Evolutionary conservation across 2,329 filamentous ascomycete species (phyloP).

Genomic region (Aulographum hederae): DNA sequence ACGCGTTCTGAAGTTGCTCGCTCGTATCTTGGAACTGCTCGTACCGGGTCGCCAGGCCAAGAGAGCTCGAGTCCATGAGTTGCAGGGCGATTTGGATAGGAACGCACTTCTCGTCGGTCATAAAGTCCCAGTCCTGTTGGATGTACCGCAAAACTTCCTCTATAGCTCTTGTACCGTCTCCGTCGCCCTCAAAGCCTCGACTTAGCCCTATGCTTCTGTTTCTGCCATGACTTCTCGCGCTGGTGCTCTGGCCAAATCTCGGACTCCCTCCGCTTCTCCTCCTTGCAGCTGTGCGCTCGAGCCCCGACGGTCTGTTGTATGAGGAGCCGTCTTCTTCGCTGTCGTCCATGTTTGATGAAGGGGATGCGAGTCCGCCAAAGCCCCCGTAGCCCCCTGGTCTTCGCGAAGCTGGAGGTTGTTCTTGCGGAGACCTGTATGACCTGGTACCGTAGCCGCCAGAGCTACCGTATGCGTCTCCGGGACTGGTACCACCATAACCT

Average conservation of each 20-base stretch:
- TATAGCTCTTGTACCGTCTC: background rate
- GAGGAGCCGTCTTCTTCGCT: conserved; percentile 11
- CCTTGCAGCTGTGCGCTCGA: conserved; percentile 23
- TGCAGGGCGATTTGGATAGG: conserved; percentile 91
- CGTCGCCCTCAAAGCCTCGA: conserved; percentile 4
- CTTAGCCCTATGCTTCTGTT: conserved; percentile 11
- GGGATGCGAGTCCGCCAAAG: conserved; percentile 8
- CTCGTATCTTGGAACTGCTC: conserved; percentile 70
- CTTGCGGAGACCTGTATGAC: too few relatives aligned
- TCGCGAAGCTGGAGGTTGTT: too few relatives aligned
- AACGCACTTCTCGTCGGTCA: conserved; percentile 75
- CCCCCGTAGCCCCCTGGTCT: conserved; percentile 23
- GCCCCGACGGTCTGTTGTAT: conserved; percentile 17
- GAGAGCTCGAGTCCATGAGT: conserved; percentile 81
- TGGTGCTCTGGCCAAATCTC: background rate
- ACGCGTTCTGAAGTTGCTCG: conserved; percentile 71
- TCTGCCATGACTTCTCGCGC: background rate
- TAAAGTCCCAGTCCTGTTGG: conserved; percentile 75
- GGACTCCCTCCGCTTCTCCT: conserved; percentile 20
- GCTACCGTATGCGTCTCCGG: too few relatives aligned
- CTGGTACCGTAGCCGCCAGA: too few relatives aligned
- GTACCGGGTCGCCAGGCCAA: conserved; percentile 81
- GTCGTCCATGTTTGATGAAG: background rate
- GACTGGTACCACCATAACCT: too few relatives aligned
- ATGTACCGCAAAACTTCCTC: conserved; percentile 60